These are phyloP conservation scores for Thelonectria olida DNA, from an alignment of 2,329 filamentous ascomycete species.

Conservation along the genomic window DNA sequence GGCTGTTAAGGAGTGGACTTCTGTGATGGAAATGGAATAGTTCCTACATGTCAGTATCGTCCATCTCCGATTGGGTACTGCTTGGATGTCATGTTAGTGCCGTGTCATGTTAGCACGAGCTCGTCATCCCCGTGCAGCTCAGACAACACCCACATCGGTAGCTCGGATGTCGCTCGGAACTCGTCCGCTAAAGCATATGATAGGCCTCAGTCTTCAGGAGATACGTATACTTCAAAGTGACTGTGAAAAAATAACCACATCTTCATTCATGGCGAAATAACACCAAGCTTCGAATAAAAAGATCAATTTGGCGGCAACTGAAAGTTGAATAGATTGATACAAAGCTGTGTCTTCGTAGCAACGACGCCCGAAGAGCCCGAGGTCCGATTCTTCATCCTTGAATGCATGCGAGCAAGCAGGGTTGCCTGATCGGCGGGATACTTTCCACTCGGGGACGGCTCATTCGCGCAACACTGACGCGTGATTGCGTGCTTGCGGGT, in stretches of 20 bases:
- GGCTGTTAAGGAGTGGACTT: neutral
- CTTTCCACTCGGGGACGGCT: neutral
- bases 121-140: neutral
- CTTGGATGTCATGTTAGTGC: neutral
- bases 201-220: too few species aligned
- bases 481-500: neutral
- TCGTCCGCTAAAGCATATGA: neutral
- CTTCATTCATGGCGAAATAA: too few species aligned
- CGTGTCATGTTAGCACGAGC: neutral
- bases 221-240: too few species aligned
- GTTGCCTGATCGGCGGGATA: neutral
- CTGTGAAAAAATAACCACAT: too few species aligned
- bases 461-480: neutral
- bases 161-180: neutral
- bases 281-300: too few species aligned
- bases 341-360: too few species aligned
- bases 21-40: neutral
- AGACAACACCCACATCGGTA: neutral
- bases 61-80: neutral
- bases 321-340: too few species aligned
- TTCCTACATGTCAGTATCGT: neutral
- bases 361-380: too few species aligned
- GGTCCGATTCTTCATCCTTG: too few species aligned
- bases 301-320: too few species aligned
- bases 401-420: neutral